Conservation (phyloP, 108 stramenopile genomes). For the Cyclotella distinguenda region DNA sequence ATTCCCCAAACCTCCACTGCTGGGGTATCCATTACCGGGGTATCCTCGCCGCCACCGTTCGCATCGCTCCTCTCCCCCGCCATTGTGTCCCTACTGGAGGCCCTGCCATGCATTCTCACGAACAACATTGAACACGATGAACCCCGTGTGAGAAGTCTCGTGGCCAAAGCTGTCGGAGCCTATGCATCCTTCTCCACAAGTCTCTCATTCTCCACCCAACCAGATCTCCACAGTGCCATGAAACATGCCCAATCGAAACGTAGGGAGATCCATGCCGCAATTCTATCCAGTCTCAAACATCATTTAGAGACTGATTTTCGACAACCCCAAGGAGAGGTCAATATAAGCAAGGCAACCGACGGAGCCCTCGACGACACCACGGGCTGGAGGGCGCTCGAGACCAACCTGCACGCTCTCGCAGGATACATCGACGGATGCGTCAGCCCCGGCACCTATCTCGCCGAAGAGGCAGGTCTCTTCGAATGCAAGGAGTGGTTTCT, state of each 20-base stretch:
- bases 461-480: slow-evolving; percentile 29
- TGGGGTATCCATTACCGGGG: neutral
- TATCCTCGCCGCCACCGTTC: neutral
- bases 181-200: slow-evolving; percentile 51
- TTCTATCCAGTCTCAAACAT: slow-evolving; percentile 16
- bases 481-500: slow-evolving; percentile 33
- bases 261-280: slow-evolving; percentile 23
- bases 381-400: slow-evolving; percentile 97
- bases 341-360: slow-evolving; percentile 47
- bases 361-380: slow-evolving; percentile 95
- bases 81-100: slow-evolving; percentile 42
- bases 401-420: slow-evolving; percentile 89
- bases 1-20: slow-evolving; percentile 48
- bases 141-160: slow-evolving; percentile 79
- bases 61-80: slow-evolving; percentile 9
- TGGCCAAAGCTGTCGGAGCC: slow-evolving; percentile 76
- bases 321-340: neutral
- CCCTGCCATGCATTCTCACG: slow-evolving; percentile 52
- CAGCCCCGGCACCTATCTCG: slow-evolving; percentile 24
- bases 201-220: neutral
- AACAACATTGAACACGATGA: slow-evolving; percentile 75
- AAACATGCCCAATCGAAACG: slow-evolving; percentile 31
- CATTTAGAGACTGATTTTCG: slow-evolving; percentile 17
- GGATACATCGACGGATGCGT: slow-evolving; percentile 73
- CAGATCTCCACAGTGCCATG: slow-evolving; percentile 8